Percentiles rank a stretch among this genome's conserved stretches.
These are phyloP conservation scores for Saposhnikovia divaricata DNA, from an alignment of 129 eudicot genomes.

Conservation along the genomic window DNA sequence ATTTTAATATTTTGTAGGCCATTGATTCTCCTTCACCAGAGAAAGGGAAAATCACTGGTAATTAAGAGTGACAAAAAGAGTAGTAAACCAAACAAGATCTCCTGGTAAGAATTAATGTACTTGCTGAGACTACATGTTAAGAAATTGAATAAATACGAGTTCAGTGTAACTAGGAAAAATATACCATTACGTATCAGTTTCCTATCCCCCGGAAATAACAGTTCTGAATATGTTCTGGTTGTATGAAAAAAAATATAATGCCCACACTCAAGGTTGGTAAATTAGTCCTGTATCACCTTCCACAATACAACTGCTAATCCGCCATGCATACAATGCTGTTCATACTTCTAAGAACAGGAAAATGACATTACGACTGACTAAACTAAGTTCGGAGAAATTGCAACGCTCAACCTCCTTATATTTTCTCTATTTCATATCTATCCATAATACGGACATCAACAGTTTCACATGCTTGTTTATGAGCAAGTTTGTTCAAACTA, in stretches of 20 bases:
- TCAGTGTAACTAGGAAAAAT: background rate
- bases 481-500: conserved; percentile 1
- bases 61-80: background rate
- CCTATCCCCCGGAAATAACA: background rate
- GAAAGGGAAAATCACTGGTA: conserved; percentile 16
- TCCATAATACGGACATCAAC: background rate
- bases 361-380: background rate
- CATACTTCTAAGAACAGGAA: background rate
- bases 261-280: too few species aligned
- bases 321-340: background rate
- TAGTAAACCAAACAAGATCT: conserved; percentile 8
- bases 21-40: conserved; percentile 18
- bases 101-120: background rate
- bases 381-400: background rate
- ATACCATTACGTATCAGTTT: background rate
- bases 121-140: background rate
- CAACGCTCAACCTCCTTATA: background rate
- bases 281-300: too few species aligned
- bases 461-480: background rate
- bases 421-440: background rate
- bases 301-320: background rate
- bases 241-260: too few species aligned
- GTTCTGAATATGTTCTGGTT: background rate
- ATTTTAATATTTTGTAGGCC: conserved; percentile 30
- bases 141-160: background rate